Conservation (phyloP, 352 stramenopile genomes). For the Globisporangium viniferum region DNA sequence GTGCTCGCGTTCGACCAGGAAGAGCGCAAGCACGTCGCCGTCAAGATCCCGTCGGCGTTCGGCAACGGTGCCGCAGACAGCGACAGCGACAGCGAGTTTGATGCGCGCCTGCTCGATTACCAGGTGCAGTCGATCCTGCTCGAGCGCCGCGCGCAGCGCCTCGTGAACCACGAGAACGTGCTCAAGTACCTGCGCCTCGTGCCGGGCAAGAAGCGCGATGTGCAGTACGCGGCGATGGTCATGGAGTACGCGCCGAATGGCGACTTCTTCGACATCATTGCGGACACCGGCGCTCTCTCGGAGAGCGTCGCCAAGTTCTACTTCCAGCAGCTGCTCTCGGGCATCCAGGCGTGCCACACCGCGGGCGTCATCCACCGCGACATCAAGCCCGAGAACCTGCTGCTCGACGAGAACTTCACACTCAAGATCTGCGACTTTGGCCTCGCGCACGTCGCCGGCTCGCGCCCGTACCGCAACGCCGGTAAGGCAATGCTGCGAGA, state of each 20-base stretch:
- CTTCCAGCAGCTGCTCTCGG: conserved; percentile 69
- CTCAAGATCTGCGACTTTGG: conserved; percentile 95
- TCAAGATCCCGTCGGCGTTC: conserved; percentile 71
- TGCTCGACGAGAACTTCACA: conserved; percentile 73
- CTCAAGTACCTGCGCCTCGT: conserved; percentile 42
- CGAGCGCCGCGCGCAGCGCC: conserved; percentile 55
- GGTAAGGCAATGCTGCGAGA: conserved; percentile 36
- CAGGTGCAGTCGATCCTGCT: conserved; percentile 62
- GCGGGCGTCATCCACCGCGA: conserved; percentile 73
- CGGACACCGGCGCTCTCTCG: conserved; percentile 55
- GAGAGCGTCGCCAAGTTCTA: conserved; percentile 65
- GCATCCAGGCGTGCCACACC: conserved; percentile 68
- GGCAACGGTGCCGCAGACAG: conserved; percentile 10
- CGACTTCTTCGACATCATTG: conserved; percentile 85
- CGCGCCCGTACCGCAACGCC: conserved; percentile 23
- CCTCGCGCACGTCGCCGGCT: conserved; percentile 66
- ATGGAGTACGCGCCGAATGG: conserved; percentile 75
- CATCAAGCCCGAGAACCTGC: conserved; percentile 78
- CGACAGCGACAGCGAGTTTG: conserved; percentile 19
- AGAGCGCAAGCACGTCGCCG: conserved; percentile 45
- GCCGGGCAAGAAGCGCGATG: conserved; percentile 35
- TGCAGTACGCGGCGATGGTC: conserved; percentile 64
- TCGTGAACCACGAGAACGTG: conserved; percentile 57
- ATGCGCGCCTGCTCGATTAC: conserved; percentile 45
- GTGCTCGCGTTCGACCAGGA: conserved; percentile 52